phyloP scores from a whole-genome alignment of 257 asterid genomes.

The Penstemon barbatus region DNA sequence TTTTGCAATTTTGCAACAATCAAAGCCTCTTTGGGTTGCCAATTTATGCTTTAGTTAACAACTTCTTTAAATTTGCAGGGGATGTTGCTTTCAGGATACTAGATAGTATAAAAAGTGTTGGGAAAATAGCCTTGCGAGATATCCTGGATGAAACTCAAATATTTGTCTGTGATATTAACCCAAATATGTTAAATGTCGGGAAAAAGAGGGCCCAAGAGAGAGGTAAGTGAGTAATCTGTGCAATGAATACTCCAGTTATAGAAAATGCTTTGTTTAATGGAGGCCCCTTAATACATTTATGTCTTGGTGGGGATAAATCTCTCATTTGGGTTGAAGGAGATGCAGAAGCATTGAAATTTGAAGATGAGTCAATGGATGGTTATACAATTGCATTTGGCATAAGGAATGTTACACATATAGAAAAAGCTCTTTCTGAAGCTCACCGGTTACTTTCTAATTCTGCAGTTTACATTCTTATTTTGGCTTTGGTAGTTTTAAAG shows the following conservation, averaged over 20 bases:
- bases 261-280: conserved; percentile 1
- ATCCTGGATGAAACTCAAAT: conserved; percentile 67
- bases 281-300: conserved; percentile 33
- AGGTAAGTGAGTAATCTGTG: conserved; percentile 33
- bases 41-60: conserved; percentile 27
- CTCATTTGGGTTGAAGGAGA: conserved; percentile 95
- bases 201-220: conserved; percentile 78
- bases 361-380: conserved; percentile 81
- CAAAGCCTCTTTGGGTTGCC: conserved; percentile 17
- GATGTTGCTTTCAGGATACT: conserved; percentile 94
- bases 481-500: conserved; percentile 1
- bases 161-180: conserved; percentile 84
- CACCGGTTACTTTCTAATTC: conserved; percentile 50
- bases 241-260: not conserved
- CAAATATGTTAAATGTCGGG: conserved; percentile 84
- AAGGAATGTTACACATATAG: conserved; percentile 91
- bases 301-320: conserved; percentile 56
- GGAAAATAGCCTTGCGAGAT: conserved; percentile 60
- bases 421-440: conserved; percentile 90
- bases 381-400: conserved; percentile 98
- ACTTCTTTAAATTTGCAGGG: conserved; percentile 60
- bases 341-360: conserved; percentile 82
- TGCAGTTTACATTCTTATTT: conserved; percentile 16
- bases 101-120: conserved; percentile 56
- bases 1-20: conserved; percentile 3